A percentile compares a stretch with the other conserved stretches of the same genome.
Evolutionary conservation across 2,329 filamentous ascomycete species (phyloP).

Genomic region (Microcyclospora pomicola): DNA sequence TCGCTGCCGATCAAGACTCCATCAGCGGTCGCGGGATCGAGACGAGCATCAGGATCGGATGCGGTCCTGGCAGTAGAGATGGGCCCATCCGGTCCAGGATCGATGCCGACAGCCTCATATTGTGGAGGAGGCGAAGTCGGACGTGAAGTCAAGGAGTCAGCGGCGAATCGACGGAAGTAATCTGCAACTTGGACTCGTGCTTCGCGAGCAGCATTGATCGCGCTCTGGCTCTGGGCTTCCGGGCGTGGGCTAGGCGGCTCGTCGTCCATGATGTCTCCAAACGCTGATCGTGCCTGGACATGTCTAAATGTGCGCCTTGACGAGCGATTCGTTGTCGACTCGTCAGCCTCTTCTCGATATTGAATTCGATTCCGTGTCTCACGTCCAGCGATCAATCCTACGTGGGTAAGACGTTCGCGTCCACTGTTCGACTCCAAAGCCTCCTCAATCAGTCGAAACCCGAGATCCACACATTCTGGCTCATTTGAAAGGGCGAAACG

Average conservation of each 20-base stretch:
- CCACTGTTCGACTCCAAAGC: slow-evolving; percentile 16
- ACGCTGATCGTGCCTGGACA: background rate
- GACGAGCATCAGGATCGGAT: slow-evolving; percentile 6
- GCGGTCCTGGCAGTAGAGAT: slow-evolving; percentile 9
- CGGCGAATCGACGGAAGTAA: background rate
- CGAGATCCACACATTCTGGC: slow-evolving; percentile 15
- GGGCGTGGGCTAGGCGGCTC: slow-evolving; percentile 7
- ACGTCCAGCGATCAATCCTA: slow-evolving; percentile 4
- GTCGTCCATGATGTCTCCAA: background rate
- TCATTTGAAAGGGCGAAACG: slow-evolving; percentile 14
- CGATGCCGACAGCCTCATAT: slow-evolving; percentile 11
- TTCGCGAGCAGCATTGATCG: slow-evolving; percentile 6
- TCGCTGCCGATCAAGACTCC: slow-evolving; percentile 10
- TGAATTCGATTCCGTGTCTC: background rate
- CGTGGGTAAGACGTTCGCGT: slow-evolving; percentile 12
- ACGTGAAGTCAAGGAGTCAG: slow-evolving; percentile 5
- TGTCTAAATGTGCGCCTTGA: background rate
- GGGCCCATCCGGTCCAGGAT: slow-evolving; percentile 13
- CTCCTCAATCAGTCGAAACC: slow-evolving; percentile 20
- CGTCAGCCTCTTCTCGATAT: background rate
- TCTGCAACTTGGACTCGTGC: background rate
- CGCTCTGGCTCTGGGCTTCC: slow-evolving; percentile 10
- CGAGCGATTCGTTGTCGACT: background rate
- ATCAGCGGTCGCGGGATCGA: slow-evolving; percentile 2
- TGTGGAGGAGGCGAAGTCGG: slow-evolving; percentile 13